phyloP scores from a whole-genome alignment of 2,329 filamentous ascomycete genomes.

The Colletotrichum sp. region DNA sequence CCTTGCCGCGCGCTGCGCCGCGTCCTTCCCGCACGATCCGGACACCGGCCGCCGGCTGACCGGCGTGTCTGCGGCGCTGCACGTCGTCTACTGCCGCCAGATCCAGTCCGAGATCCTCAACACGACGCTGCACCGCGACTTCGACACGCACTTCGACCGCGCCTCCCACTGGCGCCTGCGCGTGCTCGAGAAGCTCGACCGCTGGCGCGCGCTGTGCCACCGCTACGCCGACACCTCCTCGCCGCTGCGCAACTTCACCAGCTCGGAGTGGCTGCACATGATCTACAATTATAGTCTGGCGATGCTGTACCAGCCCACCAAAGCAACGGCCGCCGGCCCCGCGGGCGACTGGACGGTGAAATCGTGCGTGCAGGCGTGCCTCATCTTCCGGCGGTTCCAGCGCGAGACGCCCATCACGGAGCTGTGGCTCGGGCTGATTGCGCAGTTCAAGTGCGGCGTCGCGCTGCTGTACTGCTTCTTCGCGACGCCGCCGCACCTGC shows the following conservation, averaged over 20 bases:
- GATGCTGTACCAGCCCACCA: conserved; percentile 31
- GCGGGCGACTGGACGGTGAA: conserved; percentile 31
- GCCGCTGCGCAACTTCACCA: conserved; percentile 22
- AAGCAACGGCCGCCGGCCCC: conserved; percentile 22
- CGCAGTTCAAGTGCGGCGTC: conserved; percentile 38
- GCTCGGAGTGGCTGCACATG: conserved; percentile 31
- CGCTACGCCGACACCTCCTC: conserved; percentile 24
- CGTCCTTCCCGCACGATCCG: conserved; percentile 13
- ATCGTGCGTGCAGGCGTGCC: conserved; percentile 29
- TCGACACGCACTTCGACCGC: conserved; percentile 23
- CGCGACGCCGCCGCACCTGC: conserved; percentile 32
- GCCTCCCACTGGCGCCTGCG: conserved; percentile 26
- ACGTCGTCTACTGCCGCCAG: conserved; percentile 29
- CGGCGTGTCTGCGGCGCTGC: conserved; percentile 28
- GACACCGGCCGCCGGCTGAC: conserved; percentile 20
- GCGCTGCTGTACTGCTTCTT: conserved; percentile 40
- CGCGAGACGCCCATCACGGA: conserved; percentile 29
- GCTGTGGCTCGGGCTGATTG: conserved; percentile 30
- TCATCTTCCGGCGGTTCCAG: conserved; percentile 33
- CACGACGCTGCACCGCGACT: conserved; percentile 27
- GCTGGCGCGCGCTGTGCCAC: conserved; percentile 24
- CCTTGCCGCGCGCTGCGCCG: conserved; percentile 14
- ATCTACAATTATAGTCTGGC: conserved; percentile 33
- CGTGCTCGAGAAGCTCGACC: conserved; percentile 29
- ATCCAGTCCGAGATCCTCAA: conserved; percentile 32